A percentile compares a stretch with the other conserved stretches of the same genome.
Conservation (phyloP, 768 basidiomycete genomes). For the Xerocomus brunneocitrinus region DNA sequence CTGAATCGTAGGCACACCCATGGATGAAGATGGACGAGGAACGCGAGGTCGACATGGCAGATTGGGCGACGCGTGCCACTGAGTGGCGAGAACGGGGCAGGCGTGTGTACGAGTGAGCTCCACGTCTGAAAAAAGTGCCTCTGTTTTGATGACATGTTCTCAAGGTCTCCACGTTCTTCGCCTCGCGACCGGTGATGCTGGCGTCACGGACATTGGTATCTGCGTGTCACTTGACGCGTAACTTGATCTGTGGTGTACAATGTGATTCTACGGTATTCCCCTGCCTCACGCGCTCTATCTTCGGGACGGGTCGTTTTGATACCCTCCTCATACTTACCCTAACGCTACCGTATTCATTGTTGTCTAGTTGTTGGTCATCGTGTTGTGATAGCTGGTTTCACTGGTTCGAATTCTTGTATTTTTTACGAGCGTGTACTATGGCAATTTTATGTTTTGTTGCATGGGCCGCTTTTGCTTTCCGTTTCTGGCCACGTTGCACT, state of each 20-base stretch:
- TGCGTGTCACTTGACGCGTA: neutral
- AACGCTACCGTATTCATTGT: constrained; percentile 5
- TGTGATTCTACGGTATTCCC: neutral
- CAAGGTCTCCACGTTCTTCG: constrained; percentile 21
- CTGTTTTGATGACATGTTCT: constrained; percentile 7
- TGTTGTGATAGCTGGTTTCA: constrained; percentile 3
- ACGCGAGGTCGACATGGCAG: constrained; percentile 75
- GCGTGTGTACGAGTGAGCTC: constrained; percentile 24
- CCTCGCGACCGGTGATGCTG: constrained; percentile 21
- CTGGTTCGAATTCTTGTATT: constrained; percentile 11
- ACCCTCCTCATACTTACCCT: constrained; percentile 16
- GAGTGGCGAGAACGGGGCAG: constrained; percentile 30
- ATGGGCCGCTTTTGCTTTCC: neutral
- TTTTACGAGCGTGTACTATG: neutral
- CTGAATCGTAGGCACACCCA: constrained; percentile 55
- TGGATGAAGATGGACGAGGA: constrained; percentile 62
- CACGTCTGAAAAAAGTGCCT: neutral
- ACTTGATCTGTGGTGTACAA: neutral
- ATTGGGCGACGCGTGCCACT: constrained; percentile 67
- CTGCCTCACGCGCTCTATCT: neutral
- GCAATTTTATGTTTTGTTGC: neutral
- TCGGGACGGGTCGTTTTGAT: constrained; percentile 27
- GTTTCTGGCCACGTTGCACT: constrained; percentile 10
- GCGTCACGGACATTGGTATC: too few relatives aligned
- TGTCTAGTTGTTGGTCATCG: constrained; percentile 6